Evolutionary conservation across 768 basidiomycete species (phyloP).

Genomic region (Cystofilobasidium capitatum): DNA sequence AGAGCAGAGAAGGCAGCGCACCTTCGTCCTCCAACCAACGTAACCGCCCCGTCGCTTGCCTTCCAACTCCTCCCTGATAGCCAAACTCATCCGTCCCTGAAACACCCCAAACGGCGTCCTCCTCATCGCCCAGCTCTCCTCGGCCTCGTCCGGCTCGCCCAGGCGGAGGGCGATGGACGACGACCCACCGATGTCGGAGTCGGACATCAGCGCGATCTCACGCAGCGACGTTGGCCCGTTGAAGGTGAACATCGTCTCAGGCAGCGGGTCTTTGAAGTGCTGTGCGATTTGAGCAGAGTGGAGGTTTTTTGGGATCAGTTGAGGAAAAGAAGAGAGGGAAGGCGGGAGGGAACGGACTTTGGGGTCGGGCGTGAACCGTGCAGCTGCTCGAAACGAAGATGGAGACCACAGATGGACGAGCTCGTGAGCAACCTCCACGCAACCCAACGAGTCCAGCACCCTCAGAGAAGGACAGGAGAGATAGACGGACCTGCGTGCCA

Average conservation of each 20-base stretch:
- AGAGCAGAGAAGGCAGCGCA: neutral
- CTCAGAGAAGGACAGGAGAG: neutral
- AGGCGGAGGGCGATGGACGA: neutral
- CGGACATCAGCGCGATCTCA: neutral
- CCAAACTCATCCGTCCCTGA: neutral
- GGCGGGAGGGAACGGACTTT: neutral
- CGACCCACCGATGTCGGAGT: constrained; percentile 5
- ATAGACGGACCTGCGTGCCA: constrained; percentile 6
- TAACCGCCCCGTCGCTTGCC: neutral
- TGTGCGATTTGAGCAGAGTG: neutral
- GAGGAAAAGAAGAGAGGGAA: neutral
- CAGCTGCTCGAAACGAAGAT: neutral
- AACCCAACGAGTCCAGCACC: too few species aligned
- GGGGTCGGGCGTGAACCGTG: neutral
- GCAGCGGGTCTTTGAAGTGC: neutral
- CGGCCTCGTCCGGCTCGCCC: neutral
- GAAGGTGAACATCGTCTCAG: neutral
- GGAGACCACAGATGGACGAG: neutral
- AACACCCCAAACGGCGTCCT: neutral
- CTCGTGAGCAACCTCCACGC: too few species aligned
- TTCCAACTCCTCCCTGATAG: constrained; percentile 1
- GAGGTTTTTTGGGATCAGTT: neutral
- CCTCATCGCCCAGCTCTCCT: constrained; percentile 2
- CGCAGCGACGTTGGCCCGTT: neutral
- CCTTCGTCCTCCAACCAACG: constrained; percentile 5